These are phyloP conservation scores for Centaurea solstitialis DNA, from an alignment of 129 eudicot genomes.

Conservation along the genomic window DNA sequence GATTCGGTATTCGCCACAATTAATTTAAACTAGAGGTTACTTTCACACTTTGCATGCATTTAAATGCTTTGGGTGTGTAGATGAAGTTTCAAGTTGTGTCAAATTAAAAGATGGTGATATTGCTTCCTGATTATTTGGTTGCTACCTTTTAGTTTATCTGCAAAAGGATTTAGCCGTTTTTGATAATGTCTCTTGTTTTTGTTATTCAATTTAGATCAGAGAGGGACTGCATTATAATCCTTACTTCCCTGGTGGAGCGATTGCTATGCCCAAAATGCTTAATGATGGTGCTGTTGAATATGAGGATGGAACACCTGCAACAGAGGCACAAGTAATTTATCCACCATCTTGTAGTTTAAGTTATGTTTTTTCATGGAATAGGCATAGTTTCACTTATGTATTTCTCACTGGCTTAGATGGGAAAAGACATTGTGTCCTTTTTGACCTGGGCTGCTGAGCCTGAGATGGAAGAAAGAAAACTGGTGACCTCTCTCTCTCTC, in stretches of 20 bases:
- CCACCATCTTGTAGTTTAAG: not conserved
- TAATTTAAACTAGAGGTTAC: not conserved
- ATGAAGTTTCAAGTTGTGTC: not conserved
- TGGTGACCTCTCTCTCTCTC: conserved; percentile 35
- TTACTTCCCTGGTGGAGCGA: conserved; percentile 90
- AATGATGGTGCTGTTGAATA: conserved; percentile 87
- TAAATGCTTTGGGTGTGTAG: not conserved
- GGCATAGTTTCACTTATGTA: not conserved
- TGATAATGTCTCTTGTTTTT: not conserved
- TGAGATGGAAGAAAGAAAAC: conserved; percentile 90
- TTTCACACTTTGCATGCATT: not conserved
- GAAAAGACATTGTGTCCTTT: conserved; percentile 70
- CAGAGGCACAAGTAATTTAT: conserved; percentile 67
- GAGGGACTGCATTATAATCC: conserved; percentile 89
- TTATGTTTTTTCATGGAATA: not conserved
- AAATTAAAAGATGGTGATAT: not conserved
- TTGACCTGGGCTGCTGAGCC: conserved; percentile 94
- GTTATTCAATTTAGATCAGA: conserved; percentile 45
- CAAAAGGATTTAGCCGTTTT: not conserved
- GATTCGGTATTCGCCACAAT: not conserved
- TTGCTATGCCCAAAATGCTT: conserved; percentile 93
- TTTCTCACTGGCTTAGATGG: conserved; percentile 54
- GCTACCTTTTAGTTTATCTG: not conserved
- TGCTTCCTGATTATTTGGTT: not conserved
- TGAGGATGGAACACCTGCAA: conserved; percentile 87